Conservation (phyloP, 2,329 filamentous ascomycete species). For the Chaetomiaceae sp. region DNA sequence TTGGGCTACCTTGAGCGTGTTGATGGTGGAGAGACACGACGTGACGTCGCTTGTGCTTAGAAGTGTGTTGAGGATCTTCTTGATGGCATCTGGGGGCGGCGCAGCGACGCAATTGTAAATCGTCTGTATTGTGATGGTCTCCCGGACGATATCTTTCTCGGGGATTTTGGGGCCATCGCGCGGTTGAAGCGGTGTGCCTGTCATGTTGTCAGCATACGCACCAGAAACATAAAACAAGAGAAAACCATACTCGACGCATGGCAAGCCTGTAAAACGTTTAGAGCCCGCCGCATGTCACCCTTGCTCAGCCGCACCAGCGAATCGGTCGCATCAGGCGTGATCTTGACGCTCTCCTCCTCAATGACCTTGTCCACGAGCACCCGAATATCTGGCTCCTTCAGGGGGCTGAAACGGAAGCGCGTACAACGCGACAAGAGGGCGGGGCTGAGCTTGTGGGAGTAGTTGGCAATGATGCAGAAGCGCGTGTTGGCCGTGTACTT, state of each 20-base stretch:
- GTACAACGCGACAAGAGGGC: slow-evolving; percentile 91
- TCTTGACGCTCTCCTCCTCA: slow-evolving; percentile 78
- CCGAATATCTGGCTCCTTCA: slow-evolving; percentile 84
- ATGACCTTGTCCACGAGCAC: slow-evolving; percentile 85
- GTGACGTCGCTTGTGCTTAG: slow-evolving; percentile 83
- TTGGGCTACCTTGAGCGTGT: slow-evolving; percentile 77
- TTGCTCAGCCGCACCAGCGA: slow-evolving; percentile 83
- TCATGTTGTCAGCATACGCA: slow-evolving; percentile 11
- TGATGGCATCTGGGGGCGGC: slow-evolving; percentile 83
- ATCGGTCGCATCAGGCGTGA: slow-evolving; percentile 73
- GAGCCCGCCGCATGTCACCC: slow-evolving; percentile 89
- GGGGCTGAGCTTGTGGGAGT: slow-evolving; percentile 94
- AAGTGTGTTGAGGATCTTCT: slow-evolving; percentile 76
- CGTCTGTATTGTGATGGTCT: slow-evolving; percentile 79
- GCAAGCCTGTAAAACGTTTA: slow-evolving; percentile 95
- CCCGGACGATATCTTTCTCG: slow-evolving; percentile 65
- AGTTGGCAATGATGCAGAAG: slow-evolving; percentile 98
- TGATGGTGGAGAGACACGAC: slow-evolving; percentile 81
- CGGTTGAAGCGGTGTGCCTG: slow-evolving; percentile 63
- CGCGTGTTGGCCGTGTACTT: slow-evolving; percentile 97
- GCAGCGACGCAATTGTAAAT: slow-evolving; percentile 98
- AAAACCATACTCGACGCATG: slow-evolving; percentile 74
- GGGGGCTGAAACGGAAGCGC: slow-evolving; percentile 86
- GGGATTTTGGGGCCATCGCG: slow-evolving; percentile 56
- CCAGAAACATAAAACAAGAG: too few relatives aligned